phyloP scores from a whole-genome alignment of 148 eudicot species.

The Chenopodium album region DNA sequence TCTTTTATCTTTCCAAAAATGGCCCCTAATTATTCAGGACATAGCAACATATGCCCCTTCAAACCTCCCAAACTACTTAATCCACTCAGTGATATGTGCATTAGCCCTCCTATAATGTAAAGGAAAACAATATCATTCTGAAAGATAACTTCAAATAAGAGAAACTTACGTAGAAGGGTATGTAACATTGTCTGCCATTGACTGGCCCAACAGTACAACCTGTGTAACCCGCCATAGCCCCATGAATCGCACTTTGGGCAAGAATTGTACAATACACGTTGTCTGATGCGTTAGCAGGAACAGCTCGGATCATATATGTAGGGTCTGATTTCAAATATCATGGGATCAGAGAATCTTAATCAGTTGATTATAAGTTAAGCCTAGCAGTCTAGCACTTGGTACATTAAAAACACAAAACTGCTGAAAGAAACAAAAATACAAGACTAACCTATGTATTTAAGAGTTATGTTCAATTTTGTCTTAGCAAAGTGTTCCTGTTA shows the following conservation, averaged over 20 bases:
- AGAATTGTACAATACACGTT: slow-evolving; percentile 86
- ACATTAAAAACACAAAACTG: not conserved
- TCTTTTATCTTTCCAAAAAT: too few relatives aligned
- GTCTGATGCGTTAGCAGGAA: slow-evolving; percentile 86
- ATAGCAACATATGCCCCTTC: too few relatives aligned
- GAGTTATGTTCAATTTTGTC: slow-evolving; percentile 58
- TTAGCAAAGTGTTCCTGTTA: slow-evolving; percentile 70
- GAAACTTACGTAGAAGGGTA: slow-evolving; percentile 73
- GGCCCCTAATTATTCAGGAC: too few relatives aligned
- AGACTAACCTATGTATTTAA: slow-evolving; percentile 83
- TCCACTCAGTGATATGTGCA: not conserved
- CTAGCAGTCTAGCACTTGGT: not conserved
- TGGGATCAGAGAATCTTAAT: not conserved
- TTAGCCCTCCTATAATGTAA: not conserved
- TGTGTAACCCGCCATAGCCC: slow-evolving; percentile 94
- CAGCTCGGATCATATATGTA: slow-evolving; percentile 93
- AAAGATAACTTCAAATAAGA: not conserved
- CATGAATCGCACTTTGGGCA: slow-evolving; percentile 91
- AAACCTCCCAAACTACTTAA: not conserved
- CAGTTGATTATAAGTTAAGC: not conserved
- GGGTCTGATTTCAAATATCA: slow-evolving; percentile 52
- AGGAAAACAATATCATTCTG: not conserved
- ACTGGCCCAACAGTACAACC: slow-evolving; percentile 83
- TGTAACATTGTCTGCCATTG: slow-evolving; percentile 75
- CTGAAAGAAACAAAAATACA: not conserved